phyloP scores from a whole-genome alignment of 148 eudicot species.

The Rhododendron ferrugineum region DNA sequence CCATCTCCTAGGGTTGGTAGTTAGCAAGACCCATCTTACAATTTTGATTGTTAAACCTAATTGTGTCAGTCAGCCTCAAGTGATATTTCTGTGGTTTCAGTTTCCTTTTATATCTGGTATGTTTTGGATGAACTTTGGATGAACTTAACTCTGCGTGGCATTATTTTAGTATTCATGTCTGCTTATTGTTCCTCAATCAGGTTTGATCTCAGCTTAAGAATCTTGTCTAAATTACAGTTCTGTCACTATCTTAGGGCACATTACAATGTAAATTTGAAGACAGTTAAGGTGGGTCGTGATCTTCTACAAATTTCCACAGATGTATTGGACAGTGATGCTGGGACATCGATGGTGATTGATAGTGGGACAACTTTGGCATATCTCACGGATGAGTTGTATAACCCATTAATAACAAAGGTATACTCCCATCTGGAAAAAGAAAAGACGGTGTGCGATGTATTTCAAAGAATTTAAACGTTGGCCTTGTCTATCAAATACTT shows the following conservation, averaged over 20 bases:
- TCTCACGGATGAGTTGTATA: slow-evolving; percentile 64
- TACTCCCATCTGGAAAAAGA: not conserved
- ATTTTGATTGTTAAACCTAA: not conserved
- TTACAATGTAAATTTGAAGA: slow-evolving; percentile 64
- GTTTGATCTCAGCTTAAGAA: slow-evolving; percentile 7
- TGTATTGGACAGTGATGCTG: slow-evolving; percentile 24
- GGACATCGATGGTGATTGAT: slow-evolving; percentile 58
- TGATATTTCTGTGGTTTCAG: not conserved
- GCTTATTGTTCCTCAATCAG: not conserved
- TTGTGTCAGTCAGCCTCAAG: not conserved
- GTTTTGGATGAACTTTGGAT: not conserved
- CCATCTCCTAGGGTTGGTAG: not conserved
- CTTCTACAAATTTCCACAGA: slow-evolving; percentile 41
- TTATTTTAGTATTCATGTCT: not conserved
- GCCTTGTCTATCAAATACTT: slow-evolving; percentile 4
- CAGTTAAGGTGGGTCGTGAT: slow-evolving; percentile 61
- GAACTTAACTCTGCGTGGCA: not conserved
- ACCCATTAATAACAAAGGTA: slow-evolving; percentile 45
- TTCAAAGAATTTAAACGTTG: not conserved
- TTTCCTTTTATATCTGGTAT: not conserved
- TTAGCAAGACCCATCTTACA: not conserved
- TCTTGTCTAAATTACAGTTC: slow-evolving; percentile 34
- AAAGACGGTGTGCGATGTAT: not conserved
- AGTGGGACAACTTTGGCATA: slow-evolving; percentile 94
- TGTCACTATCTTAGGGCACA: slow-evolving; percentile 61